Conservation (phyloP, 225 moss, liverwort and hornwort species). For the Ulota crispa region DNA sequence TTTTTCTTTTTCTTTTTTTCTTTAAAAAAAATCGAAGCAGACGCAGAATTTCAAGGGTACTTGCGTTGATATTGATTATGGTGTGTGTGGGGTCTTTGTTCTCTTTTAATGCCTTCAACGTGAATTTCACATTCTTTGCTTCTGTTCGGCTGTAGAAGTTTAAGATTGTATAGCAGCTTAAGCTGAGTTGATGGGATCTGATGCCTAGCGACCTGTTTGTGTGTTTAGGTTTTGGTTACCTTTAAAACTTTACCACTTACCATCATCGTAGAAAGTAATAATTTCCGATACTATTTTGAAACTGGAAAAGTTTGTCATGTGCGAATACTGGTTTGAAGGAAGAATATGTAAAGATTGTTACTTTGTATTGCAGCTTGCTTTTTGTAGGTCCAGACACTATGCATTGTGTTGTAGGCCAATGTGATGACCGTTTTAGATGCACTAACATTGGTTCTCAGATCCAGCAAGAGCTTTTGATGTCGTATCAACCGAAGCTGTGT, state of each 20-base stretch:
- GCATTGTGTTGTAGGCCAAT: not conserved
- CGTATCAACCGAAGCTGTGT: not conserved
- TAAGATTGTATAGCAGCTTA: too few relatives aligned
- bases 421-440: not conserved
- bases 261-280: not conserved
- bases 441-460: not conserved
- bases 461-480: not conserved
- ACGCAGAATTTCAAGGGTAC: slow-evolving; percentile 9
- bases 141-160: too few relatives aligned
- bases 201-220: not conserved
- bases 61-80: not conserved
- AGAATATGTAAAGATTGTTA: not conserved
- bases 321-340: not conserved
- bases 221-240: not conserved
- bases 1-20: not conserved
- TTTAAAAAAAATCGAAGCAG: slow-evolving; percentile 26
- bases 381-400: not conserved
- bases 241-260: too few relatives aligned
- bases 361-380: not conserved
- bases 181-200: not conserved
- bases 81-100: not conserved
- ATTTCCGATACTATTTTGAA: not conserved
- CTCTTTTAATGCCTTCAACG: not conserved
- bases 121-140: not conserved
- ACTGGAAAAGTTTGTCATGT: too few relatives aligned